These are phyloP conservation scores for Botrytis porri DNA, from an alignment of 2,329 filamentous ascomycete species.

Conservation along the genomic window DNA sequence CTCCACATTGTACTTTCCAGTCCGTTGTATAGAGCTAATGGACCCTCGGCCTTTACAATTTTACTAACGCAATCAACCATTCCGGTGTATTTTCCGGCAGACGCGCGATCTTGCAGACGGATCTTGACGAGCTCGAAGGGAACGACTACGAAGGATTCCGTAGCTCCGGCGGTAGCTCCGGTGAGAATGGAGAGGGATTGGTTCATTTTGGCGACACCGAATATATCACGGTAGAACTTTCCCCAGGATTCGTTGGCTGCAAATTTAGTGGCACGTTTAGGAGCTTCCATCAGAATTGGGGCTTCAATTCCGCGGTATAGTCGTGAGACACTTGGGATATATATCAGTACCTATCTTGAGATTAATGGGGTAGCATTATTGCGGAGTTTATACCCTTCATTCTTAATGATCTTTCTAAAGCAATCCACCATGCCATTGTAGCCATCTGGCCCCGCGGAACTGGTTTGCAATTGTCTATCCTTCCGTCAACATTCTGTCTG, in stretches of 20 bases:
- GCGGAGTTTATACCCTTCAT: conserved; percentile 71
- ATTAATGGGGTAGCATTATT: not conserved
- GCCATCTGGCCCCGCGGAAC: conserved; percentile 73
- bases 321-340: conserved; percentile 43
- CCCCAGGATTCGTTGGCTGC: conserved; percentile 99
- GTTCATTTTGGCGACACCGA: conserved; percentile 83
- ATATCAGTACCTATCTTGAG: not conserved
- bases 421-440: conserved; percentile 99
- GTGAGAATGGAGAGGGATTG: conserved; percentile 90
- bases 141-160: conserved; percentile 94
- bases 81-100: conserved; percentile 81
- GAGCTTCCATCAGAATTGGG: conserved; percentile 96
- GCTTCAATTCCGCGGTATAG: conserved; percentile 94
- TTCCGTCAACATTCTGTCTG: conserved; percentile 22
- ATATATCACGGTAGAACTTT: conserved; percentile 83
- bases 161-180: conserved; percentile 90
- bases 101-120: conserved; percentile 91
- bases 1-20: conserved; percentile 97
- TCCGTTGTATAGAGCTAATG: conserved; percentile 90
- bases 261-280: conserved; percentile 97
- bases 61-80: conserved; percentile 77
- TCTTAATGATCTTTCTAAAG: conserved; percentile 93
- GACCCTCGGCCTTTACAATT: conserved; percentile 79
- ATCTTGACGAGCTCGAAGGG: conserved; percentile 99
- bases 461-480: conserved; percentile 79